Evolutionary conservation across 2,329 filamentous ascomycete species (phyloP).

Genomic region (Paraphaeosphaeria minitans): DNA sequence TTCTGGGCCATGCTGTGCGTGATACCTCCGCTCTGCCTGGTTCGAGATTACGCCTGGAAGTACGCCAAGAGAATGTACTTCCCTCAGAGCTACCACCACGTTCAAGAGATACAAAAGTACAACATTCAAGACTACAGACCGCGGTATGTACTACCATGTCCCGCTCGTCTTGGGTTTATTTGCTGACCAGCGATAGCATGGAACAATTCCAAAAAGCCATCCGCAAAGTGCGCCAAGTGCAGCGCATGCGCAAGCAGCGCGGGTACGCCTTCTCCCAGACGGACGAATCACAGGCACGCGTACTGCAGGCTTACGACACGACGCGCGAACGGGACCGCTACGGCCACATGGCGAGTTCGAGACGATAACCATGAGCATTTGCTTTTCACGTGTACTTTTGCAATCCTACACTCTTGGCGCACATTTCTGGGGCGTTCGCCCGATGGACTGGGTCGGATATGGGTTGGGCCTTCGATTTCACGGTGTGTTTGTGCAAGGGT

Average conservation of each 20-base stretch:
- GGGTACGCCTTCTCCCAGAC: conserved; percentile 98
- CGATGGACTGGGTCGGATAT: background rate
- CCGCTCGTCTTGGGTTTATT: background rate
- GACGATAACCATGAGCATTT: conserved; percentile 13
- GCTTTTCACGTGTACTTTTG: background rate
- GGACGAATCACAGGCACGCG: conserved; percentile 92
- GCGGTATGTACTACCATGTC: conserved; percentile 62
- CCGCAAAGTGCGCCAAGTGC: conserved; percentile 95
- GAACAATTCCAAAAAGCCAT: conserved; percentile 99
- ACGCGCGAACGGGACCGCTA: conserved; percentile 89
- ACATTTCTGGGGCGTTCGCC: conserved; percentile 1
- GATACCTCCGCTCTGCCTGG: conserved; percentile 78
- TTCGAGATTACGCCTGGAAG: conserved; percentile 94
- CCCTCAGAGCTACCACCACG: conserved; percentile 94
- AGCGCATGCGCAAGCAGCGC: conserved; percentile 98
- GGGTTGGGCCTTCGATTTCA: background rate
- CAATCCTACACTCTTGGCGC: conserved; percentile 1
- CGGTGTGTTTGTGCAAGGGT: background rate
- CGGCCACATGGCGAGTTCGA: conserved; percentile 85
- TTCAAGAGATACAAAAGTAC: conserved; percentile 99
- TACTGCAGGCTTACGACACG: conserved; percentile 97
- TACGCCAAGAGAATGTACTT: conserved; percentile 97
- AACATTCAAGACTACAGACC: conserved; percentile 99
- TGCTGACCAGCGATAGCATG: conserved; percentile 66
- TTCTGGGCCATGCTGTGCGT: conserved; percentile 92